phyloP scores from a whole-genome alignment of 441 rosid genomes.

The Dalechampia spathulata region DNA sequence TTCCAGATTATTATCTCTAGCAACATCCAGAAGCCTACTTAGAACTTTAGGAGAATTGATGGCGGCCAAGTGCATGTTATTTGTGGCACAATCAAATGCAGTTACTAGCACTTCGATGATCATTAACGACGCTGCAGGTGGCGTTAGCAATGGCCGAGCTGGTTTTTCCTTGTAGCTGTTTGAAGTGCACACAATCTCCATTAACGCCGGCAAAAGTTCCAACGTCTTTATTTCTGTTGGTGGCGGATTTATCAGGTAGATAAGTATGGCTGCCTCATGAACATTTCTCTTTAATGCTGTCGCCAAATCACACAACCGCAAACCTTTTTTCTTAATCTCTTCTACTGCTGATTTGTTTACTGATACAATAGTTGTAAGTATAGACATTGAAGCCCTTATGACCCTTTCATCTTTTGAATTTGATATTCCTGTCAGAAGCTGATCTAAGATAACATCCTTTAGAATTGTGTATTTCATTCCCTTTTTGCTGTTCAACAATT shows the following conservation, averaged over 20 bases:
- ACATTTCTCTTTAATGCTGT: slow-evolving; percentile 70
- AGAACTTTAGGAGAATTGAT: slow-evolving; percentile 72
- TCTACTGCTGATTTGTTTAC: slow-evolving; percentile 47
- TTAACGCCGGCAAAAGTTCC: slow-evolving; percentile 75
- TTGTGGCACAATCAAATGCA: slow-evolving; percentile 74
- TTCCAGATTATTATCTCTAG: slow-evolving; percentile 40
- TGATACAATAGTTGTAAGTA: slow-evolving; percentile 58
- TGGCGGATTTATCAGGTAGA: slow-evolving; percentile 76
- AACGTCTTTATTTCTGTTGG: slow-evolving; percentile 75
- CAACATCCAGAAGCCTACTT: slow-evolving; percentile 59
- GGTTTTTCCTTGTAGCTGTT: slow-evolving; percentile 29
- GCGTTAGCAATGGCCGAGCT: slow-evolving; percentile 45
- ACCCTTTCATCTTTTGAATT: slow-evolving; percentile 51
- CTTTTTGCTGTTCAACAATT: slow-evolving; percentile 48
- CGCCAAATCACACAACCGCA: slow-evolving; percentile 56
- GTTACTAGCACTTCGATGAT: slow-evolving; percentile 82
- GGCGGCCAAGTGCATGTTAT: slow-evolving; percentile 57
- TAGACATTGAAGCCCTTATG: slow-evolving; percentile 59
- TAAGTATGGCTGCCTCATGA: slow-evolving; percentile 78
- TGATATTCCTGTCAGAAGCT: slow-evolving; percentile 59
- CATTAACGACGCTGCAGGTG: slow-evolving; percentile 84
- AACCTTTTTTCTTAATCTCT: slow-evolving; percentile 69
- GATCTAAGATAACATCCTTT: slow-evolving; percentile 70
- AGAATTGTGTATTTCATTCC: slow-evolving; percentile 58
- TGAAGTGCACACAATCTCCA: slow-evolving; percentile 63